Base-by-base conservation (phyloP, 2,329 filamentous ascomycete genomes). In the Curvularia sp. region DNA sequence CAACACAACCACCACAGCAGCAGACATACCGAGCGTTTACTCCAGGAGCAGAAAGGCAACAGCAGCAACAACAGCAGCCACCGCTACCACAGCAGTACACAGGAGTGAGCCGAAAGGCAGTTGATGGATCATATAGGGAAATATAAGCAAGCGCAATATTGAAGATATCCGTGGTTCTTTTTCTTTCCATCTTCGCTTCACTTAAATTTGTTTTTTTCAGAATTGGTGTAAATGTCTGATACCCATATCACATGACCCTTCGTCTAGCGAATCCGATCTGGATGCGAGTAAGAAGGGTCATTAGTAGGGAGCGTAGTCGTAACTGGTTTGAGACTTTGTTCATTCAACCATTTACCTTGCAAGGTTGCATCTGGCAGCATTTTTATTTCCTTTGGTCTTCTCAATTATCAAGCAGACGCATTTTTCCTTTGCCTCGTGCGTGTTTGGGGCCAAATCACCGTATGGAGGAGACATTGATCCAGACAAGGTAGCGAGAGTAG, bases 1-100 rank as follows among this genome's bases (percentile, higher is more conserved):
- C 48, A 9, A 39, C 48, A 30, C n/a, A 18, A 5, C 28, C n/a
- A 31, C 44, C 31, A 15, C 18, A 18, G 18, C 43, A 48, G 30
- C 55, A 39, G 24, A 35, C 51, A 2, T 58, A 58, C 28, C 51
- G 56, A n/a, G 56, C 56, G 15, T 58, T 58, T 6, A 46, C 56
- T 1, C 56, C 56, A 18, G 44, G 46, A n/a, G 52, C 46, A 28
- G 42, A 52, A 12, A 26, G 46, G 33, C 47, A 39, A 26, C 47
- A 39, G 18, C 47, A 51, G 13, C 41, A 44, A 26, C 44, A 31
- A 22, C 38, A 26, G 12, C 52, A 42, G 12, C 26, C 26, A 8
- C 26, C 26, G 26, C 6, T 28, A 6, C 41, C 35, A 28, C 52
- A 51, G 39, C 53, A 56, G 47, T 56, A 56, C 35, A 20, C 15